phyloP scores from a whole-genome alignment of 345 rosid species.

The Salix udensis region DNA sequence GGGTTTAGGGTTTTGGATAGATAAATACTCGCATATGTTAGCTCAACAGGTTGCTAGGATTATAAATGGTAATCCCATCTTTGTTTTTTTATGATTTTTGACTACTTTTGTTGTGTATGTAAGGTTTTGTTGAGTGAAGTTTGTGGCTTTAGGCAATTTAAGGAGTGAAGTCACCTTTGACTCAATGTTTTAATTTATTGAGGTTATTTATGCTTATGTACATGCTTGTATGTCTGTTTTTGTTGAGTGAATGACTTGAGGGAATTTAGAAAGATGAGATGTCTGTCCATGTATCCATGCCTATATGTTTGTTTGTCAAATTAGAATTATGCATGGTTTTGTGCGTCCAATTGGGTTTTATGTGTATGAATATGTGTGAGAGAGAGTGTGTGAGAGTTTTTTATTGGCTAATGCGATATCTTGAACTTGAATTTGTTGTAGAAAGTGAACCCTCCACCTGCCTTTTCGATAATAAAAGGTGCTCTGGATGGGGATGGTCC shows the following conservation, averaged over 20 bases:
- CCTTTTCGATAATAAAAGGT: slow-evolving; percentile 61
- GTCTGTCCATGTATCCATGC: neutral
- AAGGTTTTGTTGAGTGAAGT: neutral
- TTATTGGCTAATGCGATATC: neutral
- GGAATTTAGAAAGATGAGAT: neutral
- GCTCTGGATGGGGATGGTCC: slow-evolving; percentile 68
- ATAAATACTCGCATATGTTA: neutral
- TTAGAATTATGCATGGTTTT: neutral
- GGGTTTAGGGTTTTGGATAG: neutral
- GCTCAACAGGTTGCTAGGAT: neutral
- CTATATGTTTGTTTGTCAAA: neutral
- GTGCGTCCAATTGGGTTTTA: neutral
- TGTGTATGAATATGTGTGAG: neutral
- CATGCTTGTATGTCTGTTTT: neutral
- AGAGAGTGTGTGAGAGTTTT: neutral
- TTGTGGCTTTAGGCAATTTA: neutral
- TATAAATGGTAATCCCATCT: neutral
- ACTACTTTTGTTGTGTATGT: neutral
- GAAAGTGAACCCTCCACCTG: slow-evolving; percentile 81
- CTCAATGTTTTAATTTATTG: neutral
- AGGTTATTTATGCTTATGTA: neutral
- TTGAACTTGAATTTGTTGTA: slow-evolving; percentile 26
- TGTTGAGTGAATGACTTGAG: neutral
- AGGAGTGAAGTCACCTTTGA: neutral
- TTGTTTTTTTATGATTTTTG: neutral